Base-by-base conservation (phyloP, 306 rosid species). In the Pyrus betulifolia region DNA sequence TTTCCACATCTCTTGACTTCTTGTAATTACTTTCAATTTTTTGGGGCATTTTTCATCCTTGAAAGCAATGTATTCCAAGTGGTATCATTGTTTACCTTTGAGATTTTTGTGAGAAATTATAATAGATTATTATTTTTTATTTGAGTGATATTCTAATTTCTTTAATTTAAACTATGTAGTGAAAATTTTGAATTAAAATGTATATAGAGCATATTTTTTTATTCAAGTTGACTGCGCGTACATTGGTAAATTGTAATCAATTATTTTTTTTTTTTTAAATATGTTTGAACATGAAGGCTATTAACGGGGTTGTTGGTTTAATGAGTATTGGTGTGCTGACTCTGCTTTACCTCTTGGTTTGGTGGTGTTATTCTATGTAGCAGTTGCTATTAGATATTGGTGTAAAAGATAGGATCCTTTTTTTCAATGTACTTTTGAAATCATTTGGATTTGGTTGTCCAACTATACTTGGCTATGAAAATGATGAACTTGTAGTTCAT, bases 61-160 rank as follows among this genome's bases (percentile, higher is more conserved):
- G 5, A 77, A 28, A 76, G 75, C 74, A 78, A 62, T 82, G 71
- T 69, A 69, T 74, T 74, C 54, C 76, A 62, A 38, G 64, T 74
- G 71, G 79, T 68, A 87, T 87, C 85, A 80, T 82, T 61, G 28
- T 74, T 86, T 78, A 82, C 85, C 61, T 74, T 80, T 70, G 78
- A 64, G 85, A 82, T 84, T 79, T 86, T 82, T 75, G 67, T 76
- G 72, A 81, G 84, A 67, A 23, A 81, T 66, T 79, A 76, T 79
- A 75, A 69, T 82, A 4, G 63, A 28, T 57, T 70, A 84, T 68
- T 67, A 14, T 49, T 4, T 49, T 46, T 46, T 49, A 49, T 49
- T 49, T 49, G 19, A 14, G 19, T 21, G 19, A 49, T 49, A 15
- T 14, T 17, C 19, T 49, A 49, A 14, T 49, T 17, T 49, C 2